Percentiles rank a stretch among this genome's conserved stretches.
phyloP scores from a whole-genome alignment of 148 eudicot genomes.

The Cornus suecica region DNA sequence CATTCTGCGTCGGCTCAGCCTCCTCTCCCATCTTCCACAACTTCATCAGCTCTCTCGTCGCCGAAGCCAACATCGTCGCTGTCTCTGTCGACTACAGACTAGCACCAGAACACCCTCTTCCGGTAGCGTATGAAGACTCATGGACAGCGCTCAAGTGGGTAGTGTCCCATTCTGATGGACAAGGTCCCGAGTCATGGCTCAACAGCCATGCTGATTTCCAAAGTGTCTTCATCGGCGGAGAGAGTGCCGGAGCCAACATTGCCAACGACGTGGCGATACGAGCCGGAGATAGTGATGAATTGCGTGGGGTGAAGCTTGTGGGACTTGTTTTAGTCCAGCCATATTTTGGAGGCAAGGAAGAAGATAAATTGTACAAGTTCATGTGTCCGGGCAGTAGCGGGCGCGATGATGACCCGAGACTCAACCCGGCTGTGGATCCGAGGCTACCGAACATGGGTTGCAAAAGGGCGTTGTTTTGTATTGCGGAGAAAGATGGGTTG shows the following conservation, averaged over 20 bases:
- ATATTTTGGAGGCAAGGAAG: conserved; percentile 3
- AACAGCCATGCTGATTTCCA: not conserved
- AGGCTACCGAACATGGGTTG: no score
- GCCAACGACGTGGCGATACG: conserved; percentile 15
- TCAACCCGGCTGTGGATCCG: no score
- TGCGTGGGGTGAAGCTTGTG: not conserved
- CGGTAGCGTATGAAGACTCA: not conserved
- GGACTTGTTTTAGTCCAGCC: conserved; percentile 15
- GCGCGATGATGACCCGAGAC: conserved; percentile 10
- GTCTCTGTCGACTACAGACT: conserved; percentile 12
- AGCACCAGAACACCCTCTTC: conserved; percentile 12
- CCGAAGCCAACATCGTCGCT: conserved; percentile 3
- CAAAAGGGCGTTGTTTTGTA: conserved; percentile 2
- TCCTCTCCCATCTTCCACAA: conserved; percentile 28
- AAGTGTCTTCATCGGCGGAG: conserved; percentile 9
- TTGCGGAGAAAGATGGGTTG: conserved; percentile 11
- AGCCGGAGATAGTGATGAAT: conserved; percentile 4
- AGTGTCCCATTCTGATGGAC: not conserved
- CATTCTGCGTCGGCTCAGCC: conserved; percentile 41
- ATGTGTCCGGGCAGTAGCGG: conserved; percentile 8
- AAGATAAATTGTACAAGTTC: not conserved
- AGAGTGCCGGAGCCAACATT: conserved; percentile 23
- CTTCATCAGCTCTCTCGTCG: conserved; percentile 27
- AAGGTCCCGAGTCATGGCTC: conserved; percentile 9
- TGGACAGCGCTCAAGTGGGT: conserved; percentile 11